These are phyloP conservation scores for Microdochium paspali DNA, from an alignment of 2,329 filamentous ascomycete genomes.

Conservation along the genomic window DNA sequence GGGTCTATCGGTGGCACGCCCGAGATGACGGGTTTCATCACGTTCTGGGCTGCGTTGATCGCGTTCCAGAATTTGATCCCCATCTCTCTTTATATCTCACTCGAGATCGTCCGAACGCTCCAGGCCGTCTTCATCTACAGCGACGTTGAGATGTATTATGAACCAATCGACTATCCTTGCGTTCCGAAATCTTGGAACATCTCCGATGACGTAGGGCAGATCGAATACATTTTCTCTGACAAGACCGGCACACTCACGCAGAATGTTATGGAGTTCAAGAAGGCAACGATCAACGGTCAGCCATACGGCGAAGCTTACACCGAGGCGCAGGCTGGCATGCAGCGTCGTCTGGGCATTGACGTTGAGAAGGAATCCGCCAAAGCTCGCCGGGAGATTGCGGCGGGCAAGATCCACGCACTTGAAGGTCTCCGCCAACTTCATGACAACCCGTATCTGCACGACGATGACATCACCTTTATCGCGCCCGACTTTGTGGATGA, in stretches of 20 bases:
- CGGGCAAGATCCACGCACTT: conserved; percentile 65
- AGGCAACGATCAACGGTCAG: conserved; percentile 91
- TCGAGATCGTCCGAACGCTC: conserved; percentile 87
- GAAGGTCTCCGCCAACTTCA: conserved; percentile 65
- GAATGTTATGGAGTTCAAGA: conserved; percentile 99
- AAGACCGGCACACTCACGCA: conserved; percentile 87
- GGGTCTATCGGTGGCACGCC: conserved; percentile 70
- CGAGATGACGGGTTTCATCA: conserved; percentile 81
- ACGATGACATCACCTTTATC: conserved; percentile 85
- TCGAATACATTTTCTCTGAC: conserved; percentile 98
- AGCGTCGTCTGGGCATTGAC: conserved; percentile 80
- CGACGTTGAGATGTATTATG: conserved; percentile 95
- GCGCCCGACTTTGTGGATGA: conserved; percentile 84
- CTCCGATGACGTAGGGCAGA: conserved; percentile 93
- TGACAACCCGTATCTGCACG: conserved; percentile 83
- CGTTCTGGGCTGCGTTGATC: conserved; percentile 91
- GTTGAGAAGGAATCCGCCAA: conserved; percentile 70
- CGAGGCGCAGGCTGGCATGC: conserved; percentile 93
- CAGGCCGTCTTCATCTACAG: conserved; percentile 98
- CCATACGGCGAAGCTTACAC: conserved; percentile 97
- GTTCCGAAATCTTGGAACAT: conserved; percentile 99
- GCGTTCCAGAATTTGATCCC: conserved; percentile 98
- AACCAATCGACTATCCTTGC: conserved; percentile 85
- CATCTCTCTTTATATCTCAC: conserved; percentile 93
- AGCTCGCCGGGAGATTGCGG: conserved; percentile 68